Evolutionary conservation across 2,329 filamentous ascomycete species (phyloP), one percentile per base, ranked within the genome.

Genomic region (Aspergillus bombycis): DNA sequence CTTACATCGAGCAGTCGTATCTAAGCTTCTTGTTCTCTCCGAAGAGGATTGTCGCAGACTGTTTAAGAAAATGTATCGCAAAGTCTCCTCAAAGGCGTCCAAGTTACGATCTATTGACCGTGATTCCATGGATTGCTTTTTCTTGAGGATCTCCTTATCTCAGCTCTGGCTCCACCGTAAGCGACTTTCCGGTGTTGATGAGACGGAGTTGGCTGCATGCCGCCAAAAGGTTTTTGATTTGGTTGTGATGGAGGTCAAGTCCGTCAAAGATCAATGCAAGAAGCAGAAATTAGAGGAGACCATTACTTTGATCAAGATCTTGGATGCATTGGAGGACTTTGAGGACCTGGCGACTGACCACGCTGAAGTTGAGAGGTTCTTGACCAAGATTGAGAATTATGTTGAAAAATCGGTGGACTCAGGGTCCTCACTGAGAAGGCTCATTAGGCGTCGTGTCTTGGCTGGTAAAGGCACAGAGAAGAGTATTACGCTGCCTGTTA

Each of bases 291-390:
- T 76, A 36, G 70, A 75, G 58, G 70, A 75, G 30, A 74, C 72
- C 10, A 71, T 78, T 30, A 74, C 73, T 9, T 65, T 80, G 19
- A 75, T 75, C 32, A 78, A 78, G 58, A 74, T 73, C 12, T 70
- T 80, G 28, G 76, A 77, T 70, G 72, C 75, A 14, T 65, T 79
- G 46, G 78, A 79, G 60, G 74, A 78, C 43, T 78, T 80, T 62
- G 76, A 78, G 63, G 77, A 79, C 57, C 64, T 80, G 21, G 70
- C 72, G 7, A 68, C 67, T 23, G 71, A 73, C 41, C 74, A 75
- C 61, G 68, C 70, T 19, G 75, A 79, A 32, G 74, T 75, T 12
- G 74, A 74, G 16, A 77, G 77, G 45, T 74, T 73, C 60, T 52
- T 79, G 36, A 69, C 68, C 45, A 77, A 78, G 66, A 74, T 79